phyloP scores from a whole-genome alignment of 2,329 filamentous ascomycete genomes.

The Penicillium sp. region DNA sequence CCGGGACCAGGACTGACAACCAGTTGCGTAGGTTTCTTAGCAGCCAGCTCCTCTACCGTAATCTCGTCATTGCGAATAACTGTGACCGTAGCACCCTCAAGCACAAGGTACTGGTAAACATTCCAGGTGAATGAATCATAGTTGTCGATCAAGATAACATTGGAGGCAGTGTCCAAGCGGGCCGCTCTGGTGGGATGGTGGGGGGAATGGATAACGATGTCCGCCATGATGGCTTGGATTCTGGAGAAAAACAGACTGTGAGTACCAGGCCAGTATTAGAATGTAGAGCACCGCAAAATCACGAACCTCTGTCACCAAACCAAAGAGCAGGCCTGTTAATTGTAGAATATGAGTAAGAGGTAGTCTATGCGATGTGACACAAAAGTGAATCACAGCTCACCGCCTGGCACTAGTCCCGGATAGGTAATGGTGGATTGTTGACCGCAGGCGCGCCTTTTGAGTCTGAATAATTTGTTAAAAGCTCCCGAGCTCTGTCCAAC shows the following conservation, averaged over 20 bases:
- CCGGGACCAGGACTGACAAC: conserved; percentile 95
- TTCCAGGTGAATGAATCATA: conserved; percentile 99
- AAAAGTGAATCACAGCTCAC: conserved; percentile 25
- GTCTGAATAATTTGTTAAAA: conserved; percentile 32
- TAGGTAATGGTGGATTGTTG: conserved; percentile 39
- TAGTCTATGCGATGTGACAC: not conserved
- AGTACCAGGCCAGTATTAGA: not conserved
- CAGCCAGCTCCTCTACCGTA: conserved; percentile 77
- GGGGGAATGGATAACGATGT: conserved; percentile 78
- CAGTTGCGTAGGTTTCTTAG: conserved; percentile 84
- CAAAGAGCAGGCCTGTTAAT: not conserved
- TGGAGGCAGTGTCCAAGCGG: conserved; percentile 76
- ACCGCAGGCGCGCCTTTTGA: conserved; percentile 27
- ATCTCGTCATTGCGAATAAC: conserved; percentile 94
- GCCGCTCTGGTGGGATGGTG: conserved; percentile 71
- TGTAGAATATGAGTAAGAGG: not conserved
- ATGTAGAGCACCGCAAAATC: not conserved
- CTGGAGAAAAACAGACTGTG: not conserved
- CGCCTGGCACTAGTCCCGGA: conserved; percentile 37
- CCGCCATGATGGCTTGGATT: conserved; percentile 30
- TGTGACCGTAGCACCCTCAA: conserved; percentile 90
- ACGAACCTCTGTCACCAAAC: not conserved
- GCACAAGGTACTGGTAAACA: conserved; percentile 94
- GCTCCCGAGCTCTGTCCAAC: conserved; percentile 23
- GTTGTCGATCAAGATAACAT: conserved; percentile 95